Evolutionary conservation across 2,329 filamentous ascomycete species (phyloP), one percentile per base, ranked within the genome.

Genomic region (Fusarium sp.): DNA sequence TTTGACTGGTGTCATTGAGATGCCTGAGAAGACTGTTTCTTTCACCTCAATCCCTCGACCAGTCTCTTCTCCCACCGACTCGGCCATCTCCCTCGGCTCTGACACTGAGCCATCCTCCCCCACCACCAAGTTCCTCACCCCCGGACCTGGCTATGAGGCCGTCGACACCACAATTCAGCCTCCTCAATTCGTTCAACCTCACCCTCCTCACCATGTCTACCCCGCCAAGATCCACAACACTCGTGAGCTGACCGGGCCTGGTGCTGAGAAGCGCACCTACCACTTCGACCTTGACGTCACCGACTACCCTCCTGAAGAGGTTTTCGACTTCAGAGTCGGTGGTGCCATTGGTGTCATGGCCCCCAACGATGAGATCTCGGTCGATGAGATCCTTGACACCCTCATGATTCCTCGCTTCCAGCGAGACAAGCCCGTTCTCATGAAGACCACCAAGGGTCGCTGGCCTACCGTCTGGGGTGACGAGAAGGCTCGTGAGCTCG

Each of bases 401-500:
- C 90, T 99, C 20, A 88, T 94, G 77, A 89, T 98, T 25, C 95
- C 95, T 5, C 92, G 91, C 41, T 94, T 93, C 80, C 88, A 97
- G 70, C 93, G 97, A 34, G 94, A 97, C 84, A 97, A 94, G 87
- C 92, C 93, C 16, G 89, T 98, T 20, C 86, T 93, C 20, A 85
- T 98, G 76, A 92, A 92, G 82, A 98, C 97, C 0, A 91, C 89
- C 39, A 90, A 88, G 70, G 96, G 96, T 37, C 90, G 97, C 59
- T 99, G 96, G 96, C 97, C 97, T 5, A 99, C 97, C 1, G 97
- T 99, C 59, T 99, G 97, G 97, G 97, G 96, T 48, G 94, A 97
- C 3, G 96, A 98, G 23, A 85, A 94, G 82, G 84, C 95, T 8
- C 91, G 97, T 66, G 92, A 97, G 81, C 87, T 99, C n/a, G 87